Evolutionary conservation across 148 eudicot species (phyloP).

Genomic region (Camellia sinensis): DNA sequence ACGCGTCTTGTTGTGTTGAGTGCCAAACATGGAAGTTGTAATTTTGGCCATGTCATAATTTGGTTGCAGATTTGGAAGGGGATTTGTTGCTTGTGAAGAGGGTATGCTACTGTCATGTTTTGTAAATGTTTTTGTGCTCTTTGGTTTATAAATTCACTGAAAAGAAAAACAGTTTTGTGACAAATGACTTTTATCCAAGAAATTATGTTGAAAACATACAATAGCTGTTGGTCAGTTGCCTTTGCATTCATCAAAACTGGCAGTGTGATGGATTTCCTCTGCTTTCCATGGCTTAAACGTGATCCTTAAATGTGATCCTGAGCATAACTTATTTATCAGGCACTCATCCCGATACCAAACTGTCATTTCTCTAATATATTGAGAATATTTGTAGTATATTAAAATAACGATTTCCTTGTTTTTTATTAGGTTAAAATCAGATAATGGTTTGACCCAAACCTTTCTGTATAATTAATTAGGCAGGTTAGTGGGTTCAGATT

Average conservation of each 20-base stretch:
- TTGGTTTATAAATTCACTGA: not conserved
- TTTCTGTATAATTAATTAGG: not conserved
- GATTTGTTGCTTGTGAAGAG: too few species aligned
- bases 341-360: not conserved
- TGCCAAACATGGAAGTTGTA: not conserved
- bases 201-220: not conserved
- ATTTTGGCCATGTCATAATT: too few species aligned
- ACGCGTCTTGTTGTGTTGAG: not conserved
- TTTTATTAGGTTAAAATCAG: not conserved
- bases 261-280: not conserved
- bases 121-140: not conserved
- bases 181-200: not conserved
- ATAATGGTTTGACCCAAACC: not conserved
- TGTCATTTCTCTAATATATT: too few species aligned
- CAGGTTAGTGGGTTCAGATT: not conserved
- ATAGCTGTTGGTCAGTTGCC: constrained; percentile 4
- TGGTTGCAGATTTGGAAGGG: too few species aligned
- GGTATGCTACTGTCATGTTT: not conserved
- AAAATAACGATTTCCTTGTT: not conserved
- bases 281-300: not conserved
- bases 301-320: not conserved
- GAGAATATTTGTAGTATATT: not conserved
- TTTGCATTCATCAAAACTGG: not conserved
- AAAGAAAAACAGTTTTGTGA: not conserved
- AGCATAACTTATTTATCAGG: not conserved